Percentiles rank a stretch among this genome's conserved stretches.
These are phyloP conservation scores for Peterozyma xylosa DNA, from an alignment of 805 yeast genomes.

Conservation along the genomic window DNA sequence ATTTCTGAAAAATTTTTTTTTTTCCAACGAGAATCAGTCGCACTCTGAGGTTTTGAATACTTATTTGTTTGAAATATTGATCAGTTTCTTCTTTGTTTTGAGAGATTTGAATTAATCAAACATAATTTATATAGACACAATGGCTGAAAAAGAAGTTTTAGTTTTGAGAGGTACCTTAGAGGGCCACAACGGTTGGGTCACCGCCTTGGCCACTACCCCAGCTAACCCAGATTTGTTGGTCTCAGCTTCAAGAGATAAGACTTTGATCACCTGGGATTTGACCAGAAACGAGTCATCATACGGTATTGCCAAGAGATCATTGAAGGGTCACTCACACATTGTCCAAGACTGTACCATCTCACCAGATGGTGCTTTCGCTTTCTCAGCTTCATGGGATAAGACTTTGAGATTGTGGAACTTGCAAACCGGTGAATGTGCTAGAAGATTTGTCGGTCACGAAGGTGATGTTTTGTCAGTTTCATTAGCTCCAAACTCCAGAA, in stretches of 20 bases:
- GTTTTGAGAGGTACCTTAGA: slow-evolving; percentile 99
- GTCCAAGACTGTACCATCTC: slow-evolving; percentile 97
- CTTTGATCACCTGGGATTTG: slow-evolving; percentile 96
- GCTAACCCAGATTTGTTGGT: slow-evolving; percentile 96
- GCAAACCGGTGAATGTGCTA: slow-evolving; percentile 85
- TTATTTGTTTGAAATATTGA: background rate
- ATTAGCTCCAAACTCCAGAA: slow-evolving; percentile 93
- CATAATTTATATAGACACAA: slow-evolving; percentile 18
- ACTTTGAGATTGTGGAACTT: slow-evolving; percentile 98
- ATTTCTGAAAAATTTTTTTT: slow-evolving; percentile 1
- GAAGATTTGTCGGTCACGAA: slow-evolving; percentile 96
- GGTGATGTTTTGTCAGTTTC: slow-evolving; percentile 97
- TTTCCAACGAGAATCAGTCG: background rate
- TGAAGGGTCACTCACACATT: slow-evolving; percentile 98
- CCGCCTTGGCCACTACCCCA: slow-evolving; percentile 95
- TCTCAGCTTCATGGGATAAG: slow-evolving; percentile 99
- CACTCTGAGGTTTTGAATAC: background rate
- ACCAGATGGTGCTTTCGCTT: slow-evolving; percentile 95
- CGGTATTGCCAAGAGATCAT: slow-evolving; percentile 97
- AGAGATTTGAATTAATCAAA: slow-evolving; percentile 1
- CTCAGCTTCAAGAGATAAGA: slow-evolving; percentile 98
- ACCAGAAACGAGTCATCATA: slow-evolving; percentile 92
- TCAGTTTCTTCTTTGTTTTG: slow-evolving; percentile 6
- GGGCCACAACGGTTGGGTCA: slow-evolving; percentile 95
- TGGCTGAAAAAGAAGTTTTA: slow-evolving; percentile 92